phyloP scores from a whole-genome alignment of 2,329 filamentous ascomycete genomes.

The Aurifilum marmelostoma region DNA sequence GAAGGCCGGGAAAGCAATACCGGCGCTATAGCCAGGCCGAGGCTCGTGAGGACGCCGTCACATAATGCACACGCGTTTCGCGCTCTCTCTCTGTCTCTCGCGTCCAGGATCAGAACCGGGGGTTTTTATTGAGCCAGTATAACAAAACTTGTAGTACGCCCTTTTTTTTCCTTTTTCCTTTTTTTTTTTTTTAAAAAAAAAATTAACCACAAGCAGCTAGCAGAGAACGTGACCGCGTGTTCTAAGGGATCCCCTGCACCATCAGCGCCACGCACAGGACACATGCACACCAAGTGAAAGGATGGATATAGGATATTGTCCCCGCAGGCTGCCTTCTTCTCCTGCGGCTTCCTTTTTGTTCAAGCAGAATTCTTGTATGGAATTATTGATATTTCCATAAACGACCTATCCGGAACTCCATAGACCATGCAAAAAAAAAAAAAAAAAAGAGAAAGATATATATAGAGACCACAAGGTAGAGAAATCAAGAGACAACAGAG shows the following conservation, averaged over 20 bases:
- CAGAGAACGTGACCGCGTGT: constrained; percentile 16
- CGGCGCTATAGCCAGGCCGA: background rate
- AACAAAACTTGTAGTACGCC: background rate
- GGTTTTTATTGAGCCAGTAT: too few relatives aligned
- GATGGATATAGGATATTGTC: background rate
- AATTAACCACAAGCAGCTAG: constrained; percentile 8
- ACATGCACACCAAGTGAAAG: background rate
- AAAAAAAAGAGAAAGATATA: constrained; percentile 1
- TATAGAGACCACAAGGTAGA: background rate
- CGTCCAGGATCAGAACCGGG: background rate
- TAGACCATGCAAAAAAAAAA: constrained; percentile 28
- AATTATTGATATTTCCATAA: constrained; percentile 15
- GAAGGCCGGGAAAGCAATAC: constrained; percentile 7
- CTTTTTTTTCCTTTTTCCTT: too few relatives aligned
- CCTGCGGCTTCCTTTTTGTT: background rate
- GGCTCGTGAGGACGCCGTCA: constrained; percentile 8
- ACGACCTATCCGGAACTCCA: constrained; percentile 30
- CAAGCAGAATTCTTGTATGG: constrained; percentile 1
- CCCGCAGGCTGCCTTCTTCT: background rate
- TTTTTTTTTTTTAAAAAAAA: too few relatives aligned
- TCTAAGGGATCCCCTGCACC: background rate
- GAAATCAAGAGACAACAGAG: background rate
- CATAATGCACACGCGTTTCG: background rate
- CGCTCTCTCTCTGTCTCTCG: background rate
- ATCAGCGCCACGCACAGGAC: background rate